These are phyloP conservation scores for Ascochyta fabae DNA, from an alignment of 2,329 filamentous ascomycete species.

Conservation along the genomic window DNA sequence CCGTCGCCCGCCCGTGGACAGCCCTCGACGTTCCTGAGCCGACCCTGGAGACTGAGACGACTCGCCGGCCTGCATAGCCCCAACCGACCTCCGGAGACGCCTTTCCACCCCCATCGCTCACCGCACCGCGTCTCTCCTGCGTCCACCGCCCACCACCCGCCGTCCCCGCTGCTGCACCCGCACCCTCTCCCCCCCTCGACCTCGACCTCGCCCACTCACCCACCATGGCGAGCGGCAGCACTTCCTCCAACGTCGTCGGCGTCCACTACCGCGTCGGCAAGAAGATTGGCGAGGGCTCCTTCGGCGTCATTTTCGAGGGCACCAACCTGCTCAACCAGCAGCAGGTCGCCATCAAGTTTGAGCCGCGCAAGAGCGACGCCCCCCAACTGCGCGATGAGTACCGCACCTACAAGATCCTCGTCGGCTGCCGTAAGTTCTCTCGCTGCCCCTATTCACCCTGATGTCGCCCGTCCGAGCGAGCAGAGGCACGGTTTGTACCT, in stretches of 20 bases:
- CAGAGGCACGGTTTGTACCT: slow-evolving; percentile 15
- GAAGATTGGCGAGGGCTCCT: slow-evolving; percentile 98
- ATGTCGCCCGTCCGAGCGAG: slow-evolving; percentile 15
- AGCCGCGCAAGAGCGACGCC: slow-evolving; percentile 98
- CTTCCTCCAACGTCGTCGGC: slow-evolving; percentile 95
- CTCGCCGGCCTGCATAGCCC: slow-evolving; percentile 35
- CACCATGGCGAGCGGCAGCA: slow-evolving; percentile 83
- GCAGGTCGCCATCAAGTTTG: slow-evolving; percentile 99
- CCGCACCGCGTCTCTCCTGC: slow-evolving; percentile 20
- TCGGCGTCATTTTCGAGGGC: slow-evolving; percentile 98
- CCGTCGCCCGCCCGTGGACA: slow-evolving; percentile 22
- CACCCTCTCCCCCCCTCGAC: slow-evolving; percentile 4
- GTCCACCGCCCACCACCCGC: slow-evolving; percentile 17
- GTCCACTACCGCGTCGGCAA: slow-evolving; percentile 99
- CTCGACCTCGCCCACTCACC: slow-evolving; percentile 9
- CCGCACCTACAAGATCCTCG: slow-evolving; percentile 98
- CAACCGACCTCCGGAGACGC: slow-evolving; percentile 33
- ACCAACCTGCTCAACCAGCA: slow-evolving; percentile 99
- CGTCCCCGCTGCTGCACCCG: slow-evolving; percentile 14
- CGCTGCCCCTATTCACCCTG: slow-evolving; percentile 16
- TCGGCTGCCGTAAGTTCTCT: slow-evolving; percentile 88
- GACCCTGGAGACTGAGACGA: slow-evolving; percentile 21
- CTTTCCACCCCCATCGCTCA: slow-evolving; percentile 21
- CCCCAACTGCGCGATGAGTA: slow-evolving; percentile 98
- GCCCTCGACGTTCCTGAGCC: slow-evolving; percentile 11